Conservation (phyloP, 2,329 filamentous ascomycete species). For the Colletotrichum sp. region DNA sequence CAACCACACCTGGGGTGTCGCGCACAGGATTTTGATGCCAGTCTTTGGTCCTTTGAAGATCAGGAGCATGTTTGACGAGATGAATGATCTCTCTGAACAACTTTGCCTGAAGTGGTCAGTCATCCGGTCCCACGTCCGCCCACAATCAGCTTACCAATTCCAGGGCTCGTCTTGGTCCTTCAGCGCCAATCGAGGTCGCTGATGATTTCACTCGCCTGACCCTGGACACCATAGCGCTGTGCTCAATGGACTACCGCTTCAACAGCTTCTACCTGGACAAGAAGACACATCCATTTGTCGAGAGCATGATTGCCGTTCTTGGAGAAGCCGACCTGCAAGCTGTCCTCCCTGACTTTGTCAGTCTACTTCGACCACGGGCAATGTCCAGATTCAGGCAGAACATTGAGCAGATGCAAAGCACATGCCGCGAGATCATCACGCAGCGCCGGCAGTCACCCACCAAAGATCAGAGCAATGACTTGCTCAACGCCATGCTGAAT, state of each 20-base stretch:
- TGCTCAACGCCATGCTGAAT: constrained; percentile 69
- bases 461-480: constrained; percentile 44
- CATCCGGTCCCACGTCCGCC: too few species aligned
- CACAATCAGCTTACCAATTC: too few species aligned
- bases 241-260: constrained; percentile 63
- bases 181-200: constrained; percentile 52
- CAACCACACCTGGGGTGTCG: constrained; percentile 43
- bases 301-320: constrained; percentile 66
- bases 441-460: constrained; percentile 37
- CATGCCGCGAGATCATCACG: constrained; percentile 54
- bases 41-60: constrained; percentile 74
- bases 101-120: constrained; percentile 60
- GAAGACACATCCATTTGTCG: constrained; percentile 68
- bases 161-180: constrained; percentile 45
- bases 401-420: background rate
- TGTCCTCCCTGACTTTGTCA: constrained; percentile 43
- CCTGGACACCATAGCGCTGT: constrained; percentile 66
- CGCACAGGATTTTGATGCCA: constrained; percentile 69
- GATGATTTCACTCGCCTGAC: constrained; percentile 68
- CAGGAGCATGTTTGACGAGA: constrained; percentile 60
- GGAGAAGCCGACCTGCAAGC: constrained; percentile 54
- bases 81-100: constrained; percentile 56
- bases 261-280: constrained; percentile 62
- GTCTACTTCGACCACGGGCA: constrained; percentile 20
- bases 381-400: background rate